Evolutionary conservation across 129 eudicot species (phyloP), one percentile per base, ranked within the genome.

Genomic region (Centaurea solstitialis): DNA sequence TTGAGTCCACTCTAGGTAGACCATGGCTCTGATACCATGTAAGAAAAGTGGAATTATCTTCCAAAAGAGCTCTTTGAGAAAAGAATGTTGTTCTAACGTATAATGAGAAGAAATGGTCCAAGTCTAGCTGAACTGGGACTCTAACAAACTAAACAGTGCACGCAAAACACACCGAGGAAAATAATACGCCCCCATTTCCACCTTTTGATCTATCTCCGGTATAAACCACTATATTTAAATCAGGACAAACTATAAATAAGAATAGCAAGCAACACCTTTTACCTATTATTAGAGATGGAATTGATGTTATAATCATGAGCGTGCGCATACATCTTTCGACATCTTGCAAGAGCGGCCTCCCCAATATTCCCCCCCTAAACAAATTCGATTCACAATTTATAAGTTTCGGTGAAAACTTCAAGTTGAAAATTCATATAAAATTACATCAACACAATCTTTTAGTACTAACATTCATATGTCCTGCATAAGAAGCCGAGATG

Each of bases 271-370:
- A 62, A 59, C 3, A 23, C 4, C 13, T 30, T 9, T 87, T 86
- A 93, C 98, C 98, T 93, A 80, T 93, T 93, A 83, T 85, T 86
- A 23, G 98, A 93, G 76, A 93, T 79, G 40, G 98, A 93, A 78
- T 91, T 91, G 79, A 93, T 82, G 70, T 86, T 89, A 87, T 84
- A 93, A 81, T 93, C 98, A 88, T 93, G 98, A 81, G 98, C 97
- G 89, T 91, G 93, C 5, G 91, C 93, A 87, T 86, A 93, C 82
- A 85, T 88, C 86, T 82, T 93, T 76, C 97, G 88, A 76, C 94
- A 91, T 87, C 89, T 89, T 85, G 97, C 90, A 87, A 73, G 39
- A 73, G 85, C 80, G 39, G 86, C 61, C 81, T 87, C 88, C 82
- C 72, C 87, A 28, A 81, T 73, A 79, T 73, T 76, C 43, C 82